Conservation (phyloP, 208 protist species). For the Leishmania amazonensis region DNA sequence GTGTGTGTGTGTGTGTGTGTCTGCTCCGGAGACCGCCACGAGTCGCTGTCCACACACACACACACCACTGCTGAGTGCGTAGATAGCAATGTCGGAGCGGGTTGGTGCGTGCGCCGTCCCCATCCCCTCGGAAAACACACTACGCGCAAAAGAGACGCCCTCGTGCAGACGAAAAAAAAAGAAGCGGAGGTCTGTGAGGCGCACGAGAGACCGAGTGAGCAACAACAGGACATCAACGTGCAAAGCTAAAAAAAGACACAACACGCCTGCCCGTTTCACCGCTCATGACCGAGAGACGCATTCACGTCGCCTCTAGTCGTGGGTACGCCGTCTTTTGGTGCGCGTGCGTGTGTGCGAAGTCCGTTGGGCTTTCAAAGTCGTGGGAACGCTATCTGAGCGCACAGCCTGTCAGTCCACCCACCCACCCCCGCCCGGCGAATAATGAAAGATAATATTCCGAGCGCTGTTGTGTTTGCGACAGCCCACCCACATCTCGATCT, state of each 20-base stretch:
- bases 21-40: no score
- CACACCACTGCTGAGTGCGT: background rate
- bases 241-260: background rate
- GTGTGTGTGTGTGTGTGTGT: no score
- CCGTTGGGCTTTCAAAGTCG: background rate
- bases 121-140: background rate
- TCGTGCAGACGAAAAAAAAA: background rate
- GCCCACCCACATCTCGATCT: background rate
- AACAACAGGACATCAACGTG: background rate
- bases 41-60: no score
- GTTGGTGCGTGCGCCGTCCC: background rate
- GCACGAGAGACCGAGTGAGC: background rate
- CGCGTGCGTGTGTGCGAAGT: background rate
- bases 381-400: background rate
- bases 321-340: background rate
- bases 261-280: background rate
- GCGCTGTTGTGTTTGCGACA: background rate
- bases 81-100: background rate
- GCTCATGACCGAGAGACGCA: background rate
- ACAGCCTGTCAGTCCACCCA: background rate
- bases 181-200: background rate
- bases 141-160: background rate
- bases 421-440: background rate
- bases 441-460: background rate
- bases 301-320: background rate